phyloP scores from a whole-genome alignment of 106 monocot genomes.

The Phalaenopsis aphrodite region DNA sequence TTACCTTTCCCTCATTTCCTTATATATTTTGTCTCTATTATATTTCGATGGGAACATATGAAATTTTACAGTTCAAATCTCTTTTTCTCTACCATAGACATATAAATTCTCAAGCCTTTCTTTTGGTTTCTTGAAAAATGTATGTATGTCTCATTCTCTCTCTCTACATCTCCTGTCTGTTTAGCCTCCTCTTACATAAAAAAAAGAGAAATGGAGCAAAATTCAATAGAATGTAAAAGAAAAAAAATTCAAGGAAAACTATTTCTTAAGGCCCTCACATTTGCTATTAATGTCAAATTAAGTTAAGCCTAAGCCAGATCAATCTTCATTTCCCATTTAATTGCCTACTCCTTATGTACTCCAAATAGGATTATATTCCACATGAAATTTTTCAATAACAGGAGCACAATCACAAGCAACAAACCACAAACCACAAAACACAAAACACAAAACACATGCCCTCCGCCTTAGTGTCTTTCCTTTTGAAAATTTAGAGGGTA shows the following conservation, averaged over 20 bases:
- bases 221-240: not conserved
- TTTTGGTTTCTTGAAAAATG: too few species aligned
- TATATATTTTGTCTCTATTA: not conserved
- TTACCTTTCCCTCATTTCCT: not conserved
- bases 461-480: not conserved
- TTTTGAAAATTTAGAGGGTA: not conserved
- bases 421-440: not conserved
- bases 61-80: not conserved
- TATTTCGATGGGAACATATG: not conserved
- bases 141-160: not conserved
- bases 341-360: not conserved
- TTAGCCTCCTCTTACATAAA: not conserved
- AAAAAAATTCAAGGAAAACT: not conserved
- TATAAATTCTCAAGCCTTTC: not conserved
- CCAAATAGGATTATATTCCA: not conserved
- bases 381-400: not conserved
- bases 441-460: not conserved
- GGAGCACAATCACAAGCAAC: not conserved
- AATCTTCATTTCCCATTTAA: not conserved
- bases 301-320: not conserved
- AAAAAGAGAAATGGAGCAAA: not conserved
- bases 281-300: not conserved
- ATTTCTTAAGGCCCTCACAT: not conserved
- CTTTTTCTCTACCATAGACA: not conserved
- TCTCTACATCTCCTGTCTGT: not conserved